Evolutionary conservation across 1,284 basidiomycete genomes (phyloP), one percentile per base, ranked within the genome.

Genomic region (Apiotrichum domesticum): DNA sequence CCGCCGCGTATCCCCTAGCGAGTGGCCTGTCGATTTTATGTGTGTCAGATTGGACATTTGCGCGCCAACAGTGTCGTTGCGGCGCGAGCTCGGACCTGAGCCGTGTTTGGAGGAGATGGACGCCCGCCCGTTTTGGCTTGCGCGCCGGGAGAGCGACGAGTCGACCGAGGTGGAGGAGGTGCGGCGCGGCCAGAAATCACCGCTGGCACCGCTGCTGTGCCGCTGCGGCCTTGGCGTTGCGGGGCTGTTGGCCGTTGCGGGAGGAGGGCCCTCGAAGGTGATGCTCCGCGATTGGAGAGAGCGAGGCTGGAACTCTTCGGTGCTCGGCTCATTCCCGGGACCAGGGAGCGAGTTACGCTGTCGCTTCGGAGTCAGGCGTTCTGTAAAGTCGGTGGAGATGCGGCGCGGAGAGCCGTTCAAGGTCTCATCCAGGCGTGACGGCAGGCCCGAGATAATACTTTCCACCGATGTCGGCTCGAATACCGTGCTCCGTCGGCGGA

Each of bases 401-500:
- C 37, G 7, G 8, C 37, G 7, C 37, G 37, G 37, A 7, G 37
- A 39, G 7, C 8, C 13, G 13, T 7, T 8, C 13, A 39, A 39
- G 13, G 37, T 13, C 8, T 39, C 13, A 13, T 39, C 46, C 7
- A 49, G 47, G 3, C 47, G 35, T 10, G 35, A n/a, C 6, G 51
- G 42, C 42, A 40, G 32, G 29, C 21, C 21, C 1, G 34, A 29
- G 4, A 15, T 35, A 2, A 39, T 11, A 21, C 2, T 15, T 4
- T 33, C 52, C 10, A 42, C 11, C 5, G 32, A 35, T 4, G 32
- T 3, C 11, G 40, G 32, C 10, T 52, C 55, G 14, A 48, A 47
- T 6, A 46, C 46, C 35, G 39, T 51, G 10, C 56, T 55, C 10
- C 59, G 59, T 45, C 68, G 55, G 6, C 63, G 58, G 35, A 71